Evolutionary conservation across 257 asterid species (phyloP).

Genomic region (Echites panduratus): DNA sequence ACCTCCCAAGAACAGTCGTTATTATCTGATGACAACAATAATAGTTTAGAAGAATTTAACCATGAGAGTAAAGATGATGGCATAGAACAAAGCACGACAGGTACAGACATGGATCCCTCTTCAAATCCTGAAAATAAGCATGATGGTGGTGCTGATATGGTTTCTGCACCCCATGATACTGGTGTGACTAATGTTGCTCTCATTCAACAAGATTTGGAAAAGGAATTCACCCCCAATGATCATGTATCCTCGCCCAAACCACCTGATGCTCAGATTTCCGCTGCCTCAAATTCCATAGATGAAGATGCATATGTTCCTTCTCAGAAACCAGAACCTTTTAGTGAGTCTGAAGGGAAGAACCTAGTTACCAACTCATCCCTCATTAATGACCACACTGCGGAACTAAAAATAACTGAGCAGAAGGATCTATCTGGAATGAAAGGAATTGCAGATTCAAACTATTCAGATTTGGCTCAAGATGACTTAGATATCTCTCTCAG

Average conservation of each 20-base stretch:
- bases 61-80: conserved; percentile 32
- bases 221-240: conserved; percentile 37
- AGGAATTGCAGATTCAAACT: conserved; percentile 27
- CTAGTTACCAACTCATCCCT: conserved; percentile 31
- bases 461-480: conserved; percentile 32
- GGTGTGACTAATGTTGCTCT: conserved; percentile 22
- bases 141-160: conserved; percentile 33
- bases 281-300: conserved; percentile 34
- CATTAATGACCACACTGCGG: conserved; percentile 28
- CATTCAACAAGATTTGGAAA: conserved; percentile 25
- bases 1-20: conserved; percentile 47
- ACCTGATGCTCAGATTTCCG: conserved; percentile 31
- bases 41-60: conserved; percentile 32
- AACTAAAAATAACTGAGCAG: conserved; percentile 25
- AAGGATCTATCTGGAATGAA: conserved; percentile 27
- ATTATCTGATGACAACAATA: conserved; percentile 37
- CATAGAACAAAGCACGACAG: conserved; percentile 36
- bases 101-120: conserved; percentile 33
- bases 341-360: conserved; percentile 36
- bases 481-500: conserved; percentile 27
- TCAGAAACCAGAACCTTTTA: conserved; percentile 28
- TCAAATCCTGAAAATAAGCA: conserved; percentile 31
- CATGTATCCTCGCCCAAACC: conserved; percentile 36
- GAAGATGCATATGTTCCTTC: conserved; percentile 28
- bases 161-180: conserved; percentile 35